These are phyloP conservation scores for Kwoniella bestiolae DNA, from an alignment of 768 basidiomycete species.

Conservation along the genomic window DNA sequence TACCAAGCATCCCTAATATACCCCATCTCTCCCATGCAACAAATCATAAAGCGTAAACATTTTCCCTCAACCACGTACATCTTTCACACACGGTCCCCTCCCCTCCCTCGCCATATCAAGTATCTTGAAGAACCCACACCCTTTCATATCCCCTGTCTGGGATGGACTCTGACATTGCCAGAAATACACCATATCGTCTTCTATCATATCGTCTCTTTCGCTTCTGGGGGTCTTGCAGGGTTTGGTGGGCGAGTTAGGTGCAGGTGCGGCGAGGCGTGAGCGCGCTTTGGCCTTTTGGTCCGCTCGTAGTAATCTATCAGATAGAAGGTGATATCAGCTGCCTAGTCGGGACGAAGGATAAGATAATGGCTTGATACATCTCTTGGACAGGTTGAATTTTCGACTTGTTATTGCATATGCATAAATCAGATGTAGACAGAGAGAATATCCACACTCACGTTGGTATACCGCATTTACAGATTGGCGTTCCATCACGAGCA, in stretches of 20 bases:
- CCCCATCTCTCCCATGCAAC: background rate
- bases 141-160: constrained; percentile 52
- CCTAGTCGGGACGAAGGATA: background rate
- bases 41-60: background rate
- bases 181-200: constrained; percentile 52
- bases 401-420: no score
- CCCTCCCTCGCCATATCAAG: constrained; percentile 53
- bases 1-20: constrained; percentile 21
- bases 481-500: constrained; percentile 50
- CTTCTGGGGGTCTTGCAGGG: background rate
- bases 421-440: no score
- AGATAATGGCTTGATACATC: background rate
- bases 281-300: constrained; percentile 57
- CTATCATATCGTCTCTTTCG: constrained; percentile 10
- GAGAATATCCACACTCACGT: constrained; percentile 35
- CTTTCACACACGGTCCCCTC: constrained; percentile 49
- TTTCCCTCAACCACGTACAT: background rate
- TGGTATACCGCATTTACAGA: constrained; percentile 55
- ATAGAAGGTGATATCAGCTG: background rate
- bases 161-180: constrained; percentile 56
- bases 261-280: constrained; percentile 15
- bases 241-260: constrained; percentile 8
- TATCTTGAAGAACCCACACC: constrained; percentile 56
- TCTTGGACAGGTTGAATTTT: no score
- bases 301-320: constrained; percentile 49